Percentiles rank a stretch among this genome's conserved stretches.
Conservation (phyloP, 345 rosid species). For the Physaria fendleri region DNA sequence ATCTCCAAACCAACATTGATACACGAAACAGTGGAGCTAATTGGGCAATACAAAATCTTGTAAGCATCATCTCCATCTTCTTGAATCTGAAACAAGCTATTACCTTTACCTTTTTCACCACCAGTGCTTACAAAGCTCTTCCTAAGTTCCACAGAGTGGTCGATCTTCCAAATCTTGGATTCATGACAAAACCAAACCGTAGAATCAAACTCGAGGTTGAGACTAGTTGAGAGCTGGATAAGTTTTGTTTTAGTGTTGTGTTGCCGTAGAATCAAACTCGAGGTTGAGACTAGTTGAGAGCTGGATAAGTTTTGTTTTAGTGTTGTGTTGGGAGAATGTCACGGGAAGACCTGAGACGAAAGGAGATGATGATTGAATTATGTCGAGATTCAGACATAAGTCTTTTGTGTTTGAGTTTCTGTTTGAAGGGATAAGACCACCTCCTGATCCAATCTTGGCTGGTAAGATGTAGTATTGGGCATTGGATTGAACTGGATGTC, state of each 20-base stretch:
- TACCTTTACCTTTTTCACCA: conserved; percentile 11
- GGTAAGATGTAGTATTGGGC: conserved; percentile 27
- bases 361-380: conserved; percentile 20
- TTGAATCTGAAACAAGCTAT: conserved; percentile 23
- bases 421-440: conserved; percentile 21
- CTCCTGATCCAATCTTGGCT: conserved; percentile 24
- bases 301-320: conserved; percentile 10
- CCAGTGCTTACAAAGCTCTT: conserved; percentile 17
- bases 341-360: conserved; percentile 25
- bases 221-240: conserved; percentile 13
- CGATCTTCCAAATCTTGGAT: conserved; percentile 17
- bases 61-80: conserved; percentile 24
- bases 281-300: conserved; percentile 14
- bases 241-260: conserved; percentile 8
- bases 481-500: conserved; percentile 4
- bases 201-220: conserved; percentile 17
- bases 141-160: conserved; percentile 11
- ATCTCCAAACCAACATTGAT: conserved; percentile 12
- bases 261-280: conserved; percentile 16
- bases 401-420: conserved; percentile 3
- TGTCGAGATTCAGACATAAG: conserved; percentile 17
- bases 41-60: conserved; percentile 24
- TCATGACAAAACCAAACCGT: conserved; percentile 25
- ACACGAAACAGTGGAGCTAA: not conserved
- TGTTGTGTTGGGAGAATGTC: conserved; percentile 5